Evolutionary conservation across 169 alveolate species (phyloP), one percentile per base, ranked within the genome.

Genomic region (Plasmodium inui): DNA sequence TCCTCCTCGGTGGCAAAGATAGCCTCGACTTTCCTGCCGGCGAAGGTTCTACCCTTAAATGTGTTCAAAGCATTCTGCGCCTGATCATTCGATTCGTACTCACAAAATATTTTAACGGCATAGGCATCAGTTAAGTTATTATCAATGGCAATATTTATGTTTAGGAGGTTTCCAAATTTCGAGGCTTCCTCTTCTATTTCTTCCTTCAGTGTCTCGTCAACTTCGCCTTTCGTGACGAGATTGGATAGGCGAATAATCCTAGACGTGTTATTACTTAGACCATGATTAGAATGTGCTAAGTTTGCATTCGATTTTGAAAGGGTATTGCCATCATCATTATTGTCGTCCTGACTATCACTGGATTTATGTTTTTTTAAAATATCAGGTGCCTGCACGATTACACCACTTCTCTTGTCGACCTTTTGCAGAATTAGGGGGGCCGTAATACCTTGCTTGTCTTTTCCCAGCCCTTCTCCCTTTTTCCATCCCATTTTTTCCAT

Each of bases 401-500:
- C 97, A 17, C 98, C 98, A 82, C 97, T 96, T 81, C 97, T 85
- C 93, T 96, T 97, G 79, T 96, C 98, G 9, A 95, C 93, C 83
- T 95, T 96, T 50, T 96, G 95, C 39, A 97, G 97, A 22, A 97
- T 97, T 53, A 97, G 94, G 26, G 98, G 98, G 6, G 98, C 97
- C 12, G 95, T 96, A 28, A 97, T 97, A 6, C 98, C 98, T 85
- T 97, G 98, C 39, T 95, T 97, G 70, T 97, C 94, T 80, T 94
- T 96, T 30, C 98, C 98, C 86, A 97, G 88, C 1, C 98, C 98
- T 79, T 96, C 97, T 8, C 98, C 98, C 82, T 96, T 97, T 86
- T 97, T 97, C 98, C 98, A 97, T 12, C 98, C 98, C 97, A 97
- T 95, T 89, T 97, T 97, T 93, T 97, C 98, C 98, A 97, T 96